Evolutionary conservation across 768 basidiomycete genomes (phyloP), one percentile per base, ranked within the genome.

Genomic region (Strobilomyces confusus): DNA sequence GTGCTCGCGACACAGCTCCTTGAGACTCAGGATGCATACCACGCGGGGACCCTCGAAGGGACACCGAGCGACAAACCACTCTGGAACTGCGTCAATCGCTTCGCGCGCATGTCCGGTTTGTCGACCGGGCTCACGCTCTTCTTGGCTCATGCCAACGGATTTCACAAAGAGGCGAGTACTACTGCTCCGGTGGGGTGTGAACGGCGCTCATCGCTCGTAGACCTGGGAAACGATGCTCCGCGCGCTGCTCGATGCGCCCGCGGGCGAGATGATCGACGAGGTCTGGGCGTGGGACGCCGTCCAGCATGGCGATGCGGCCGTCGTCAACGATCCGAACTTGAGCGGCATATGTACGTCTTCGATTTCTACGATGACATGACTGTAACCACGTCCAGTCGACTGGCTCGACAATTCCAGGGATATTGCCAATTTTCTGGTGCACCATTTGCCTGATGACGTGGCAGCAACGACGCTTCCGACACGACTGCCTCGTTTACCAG

Each of bases 251-350:
- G 66, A 75, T 26, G 72, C 70, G 1, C 61, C 73, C 20, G 67
- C 69, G n/a, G 70, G 64, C 2, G 49, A 44, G 58, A 52, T 73
- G 73, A 58, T 93, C 67, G 76, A 89, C 73, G 81, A 87, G 50
- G 75, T 94, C 1, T 95, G 92, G 92, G 63, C 80, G 0, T 86
- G 89, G 77, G 94, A 97, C 58, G 80, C 89, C 6, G 78, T 86
- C 4, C 86, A 92, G 54, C 91, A 95, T 55, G 94, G 92, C 1
- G 94, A 95, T 55, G 77, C 91, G n/a, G 86, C 78, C 0, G 66
- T 89, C 13, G 49, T 95, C 33, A 98, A 97, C 55, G 74, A 64
- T 1, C 68, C 70, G 1, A 72, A 71, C 17, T 73, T 87, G 1
- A 80, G 82, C 33, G 75, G 75, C 1, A 72, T 87, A 33, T 85